A percentile compares a stretch with the other conserved stretches of the same genome.
phyloP scores from a whole-genome alignment of 1,284 basidiomycete genomes.

The Ceratobasidium sp. region DNA sequence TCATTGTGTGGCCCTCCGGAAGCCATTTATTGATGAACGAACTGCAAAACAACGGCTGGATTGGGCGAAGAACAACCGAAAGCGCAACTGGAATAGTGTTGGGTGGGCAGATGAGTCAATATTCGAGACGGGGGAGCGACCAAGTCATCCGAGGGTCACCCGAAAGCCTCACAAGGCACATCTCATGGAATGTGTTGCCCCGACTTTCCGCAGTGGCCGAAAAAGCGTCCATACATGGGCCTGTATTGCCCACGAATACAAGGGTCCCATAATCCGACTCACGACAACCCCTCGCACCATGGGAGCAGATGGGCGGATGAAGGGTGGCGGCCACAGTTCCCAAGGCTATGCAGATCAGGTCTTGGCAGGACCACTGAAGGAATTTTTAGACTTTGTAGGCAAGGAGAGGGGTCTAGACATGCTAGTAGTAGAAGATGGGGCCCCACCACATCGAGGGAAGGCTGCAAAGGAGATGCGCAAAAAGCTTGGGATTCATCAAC shows the following conservation, averaged over 20 bases:
- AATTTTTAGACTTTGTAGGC: neutral
- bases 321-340: constrained; percentile 5
- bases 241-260: neutral
- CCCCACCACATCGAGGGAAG: neutral
- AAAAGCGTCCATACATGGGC: neutral
- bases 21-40: neutral
- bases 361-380: neutral
- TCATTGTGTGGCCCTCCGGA: neutral
- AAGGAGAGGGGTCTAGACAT: neutral
- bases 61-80: neutral
- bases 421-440: constrained; percentile 8
- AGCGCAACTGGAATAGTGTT: neutral
- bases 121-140: neutral
- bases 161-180: neutral
- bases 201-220: constrained; percentile 10
- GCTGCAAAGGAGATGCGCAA: neutral
- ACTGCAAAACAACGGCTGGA: neutral
- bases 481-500: neutral
- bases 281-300: neutral
- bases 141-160: neutral
- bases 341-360: constrained; percentile 5
- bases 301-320: neutral
- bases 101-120: constrained; percentile 11
- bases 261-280: constrained; percentile 2
- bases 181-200: neutral